A percentile compares a stretch with the other conserved stretches of the same genome.
These are phyloP conservation scores for Aspergillus oerlinghausenensis DNA, from an alignment of 2,329 filamentous ascomycete genomes.

Conservation along the genomic window DNA sequence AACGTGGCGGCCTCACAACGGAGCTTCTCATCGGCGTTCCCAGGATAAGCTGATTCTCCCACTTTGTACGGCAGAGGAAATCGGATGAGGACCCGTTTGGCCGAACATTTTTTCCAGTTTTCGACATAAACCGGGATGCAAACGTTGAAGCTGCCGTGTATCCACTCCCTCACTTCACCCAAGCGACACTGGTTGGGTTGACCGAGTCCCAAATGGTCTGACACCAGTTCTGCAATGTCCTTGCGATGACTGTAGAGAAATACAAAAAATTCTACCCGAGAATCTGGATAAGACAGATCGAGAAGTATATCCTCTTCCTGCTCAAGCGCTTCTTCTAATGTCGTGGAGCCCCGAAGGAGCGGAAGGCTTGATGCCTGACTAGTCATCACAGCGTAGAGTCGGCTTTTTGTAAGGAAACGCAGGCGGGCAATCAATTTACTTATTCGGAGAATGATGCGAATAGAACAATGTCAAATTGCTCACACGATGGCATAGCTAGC, in stretches of 20 bases:
- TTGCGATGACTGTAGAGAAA: slow-evolving; percentile 7
- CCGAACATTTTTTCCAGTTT: not conserved
- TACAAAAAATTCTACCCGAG: slow-evolving; percentile 10
- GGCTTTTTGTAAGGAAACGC: too few relatives aligned
- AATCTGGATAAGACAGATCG: slow-evolving; percentile 7
- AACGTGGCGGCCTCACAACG: slow-evolving; percentile 40
- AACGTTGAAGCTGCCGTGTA: not conserved
- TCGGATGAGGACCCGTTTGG: slow-evolving; percentile 21
- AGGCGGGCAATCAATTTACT: too few relatives aligned
- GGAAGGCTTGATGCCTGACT: not conserved
- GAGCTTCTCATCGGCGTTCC: slow-evolving; percentile 42
- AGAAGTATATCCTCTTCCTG: slow-evolving; percentile 14
- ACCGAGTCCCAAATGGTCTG: slow-evolving; percentile 9
- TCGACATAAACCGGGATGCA: slow-evolving; percentile 4
- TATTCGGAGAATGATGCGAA: too few relatives aligned
- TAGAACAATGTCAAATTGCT: too few relatives aligned
- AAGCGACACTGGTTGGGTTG: slow-evolving; percentile 1
- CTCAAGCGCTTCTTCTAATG: slow-evolving; percentile 9
- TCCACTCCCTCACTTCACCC: not conserved
- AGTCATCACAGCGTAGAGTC: too few relatives aligned
- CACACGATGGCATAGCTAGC: too few relatives aligned
- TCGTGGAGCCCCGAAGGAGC: slow-evolving; percentile 10
- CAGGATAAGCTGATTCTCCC: slow-evolving; percentile 34
- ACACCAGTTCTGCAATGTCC: slow-evolving; percentile 7
- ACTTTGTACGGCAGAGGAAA: slow-evolving; percentile 28